These are phyloP conservation scores for Neofusicoccum kwambonambiense DNA, from an alignment of 2,329 filamentous ascomycete genomes.

Conservation along the genomic window DNA sequence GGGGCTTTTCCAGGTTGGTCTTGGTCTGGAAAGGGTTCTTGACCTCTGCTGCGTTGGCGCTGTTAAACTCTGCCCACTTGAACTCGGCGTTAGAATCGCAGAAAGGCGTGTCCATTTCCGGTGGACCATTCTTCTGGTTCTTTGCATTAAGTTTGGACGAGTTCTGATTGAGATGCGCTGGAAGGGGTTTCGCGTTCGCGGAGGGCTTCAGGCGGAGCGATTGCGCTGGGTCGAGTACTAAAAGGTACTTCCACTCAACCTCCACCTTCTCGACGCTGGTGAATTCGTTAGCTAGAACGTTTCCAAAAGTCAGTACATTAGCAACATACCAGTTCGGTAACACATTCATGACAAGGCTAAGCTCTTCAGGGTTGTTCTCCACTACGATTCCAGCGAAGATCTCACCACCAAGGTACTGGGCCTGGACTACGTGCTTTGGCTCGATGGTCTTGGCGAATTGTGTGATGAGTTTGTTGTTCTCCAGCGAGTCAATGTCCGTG, in stretches of 20 bases:
- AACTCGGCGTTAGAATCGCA: constrained; percentile 44
- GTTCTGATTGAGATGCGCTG: constrained; percentile 51
- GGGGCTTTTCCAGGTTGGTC: constrained; percentile 68
- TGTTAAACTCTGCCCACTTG: constrained; percentile 69
- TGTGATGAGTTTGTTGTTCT: constrained; percentile 66
- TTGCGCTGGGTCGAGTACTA: constrained; percentile 69
- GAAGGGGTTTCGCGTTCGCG: constrained; percentile 68
- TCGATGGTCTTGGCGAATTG: constrained; percentile 67
- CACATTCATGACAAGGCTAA: constrained; percentile 75
- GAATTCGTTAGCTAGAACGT: constrained; percentile 40
- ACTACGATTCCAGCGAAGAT: constrained; percentile 88
- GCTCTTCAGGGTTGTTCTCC: constrained; percentile 75
- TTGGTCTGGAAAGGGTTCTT: constrained; percentile 56
- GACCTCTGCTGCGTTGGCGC: constrained; percentile 41
- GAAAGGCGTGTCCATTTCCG: constrained; percentile 48
- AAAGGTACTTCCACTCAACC: constrained; percentile 80
- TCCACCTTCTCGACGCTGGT: constrained; percentile 60
- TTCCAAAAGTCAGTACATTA: not conserved
- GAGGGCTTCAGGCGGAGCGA: constrained; percentile 74
- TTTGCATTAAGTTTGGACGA: constrained; percentile 43
- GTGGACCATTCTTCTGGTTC: constrained; percentile 51
- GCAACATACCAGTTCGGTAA: constrained; percentile 75
- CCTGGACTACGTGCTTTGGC: constrained; percentile 76
- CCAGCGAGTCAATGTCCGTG: constrained; percentile 65
- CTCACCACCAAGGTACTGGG: constrained; percentile 79